Evolutionary conservation across 371 early-diverging fungal species (phyloP), one percentile per base, ranked within the genome.

Genomic region (Saksenaea vasiformis): DNA sequence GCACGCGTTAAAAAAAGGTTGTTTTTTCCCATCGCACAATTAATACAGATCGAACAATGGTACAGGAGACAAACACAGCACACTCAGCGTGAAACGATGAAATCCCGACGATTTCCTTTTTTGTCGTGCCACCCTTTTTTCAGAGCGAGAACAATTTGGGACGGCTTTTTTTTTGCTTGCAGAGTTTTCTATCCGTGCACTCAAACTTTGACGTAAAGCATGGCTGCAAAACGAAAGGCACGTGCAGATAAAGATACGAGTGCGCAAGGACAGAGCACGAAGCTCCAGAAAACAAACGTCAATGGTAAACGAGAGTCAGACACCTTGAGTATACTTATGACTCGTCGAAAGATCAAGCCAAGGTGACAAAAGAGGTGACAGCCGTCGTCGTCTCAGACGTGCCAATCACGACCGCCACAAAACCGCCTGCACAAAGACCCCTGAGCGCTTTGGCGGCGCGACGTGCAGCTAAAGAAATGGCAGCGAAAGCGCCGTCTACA

Each of bases 361-460:
- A 47, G n/a, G 19, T 47, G 22, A 47, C 51, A 22, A 47, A 47
- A 47, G 51, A 47, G 22, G 51, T 47, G 22, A 47, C n/a, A 47
- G 51, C 51, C n/a, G 51, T 47, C 51, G 51, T 47, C 11, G n/a
- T 47, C 8, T 9, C 51, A 22, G 24, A 47, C n/a, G 7, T n/a
- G 39, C 11, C 51, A 22, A 7, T 47, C n/a, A 17, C 22, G 22
- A 17, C 24, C 4, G 22, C 24, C n/a, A 47, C 51, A 5, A 17
- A 14, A 41, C 14, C 43, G 22, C 22, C 51, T 47, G 34, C 54
- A 15, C 36, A 39, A 63, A 31, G n/a, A 22, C 62, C 65, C 1
- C 56, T 61, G 13, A 69, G 69, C 26, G 69, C 69, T 9, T 31
- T 69, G 1, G 69, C 69, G 0, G 69, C 69, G 14, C 57, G 69